These are phyloP conservation scores for Cinnamomum chago DNA, from an alignment of 164 flowering plant species.

Conservation along the genomic window DNA sequence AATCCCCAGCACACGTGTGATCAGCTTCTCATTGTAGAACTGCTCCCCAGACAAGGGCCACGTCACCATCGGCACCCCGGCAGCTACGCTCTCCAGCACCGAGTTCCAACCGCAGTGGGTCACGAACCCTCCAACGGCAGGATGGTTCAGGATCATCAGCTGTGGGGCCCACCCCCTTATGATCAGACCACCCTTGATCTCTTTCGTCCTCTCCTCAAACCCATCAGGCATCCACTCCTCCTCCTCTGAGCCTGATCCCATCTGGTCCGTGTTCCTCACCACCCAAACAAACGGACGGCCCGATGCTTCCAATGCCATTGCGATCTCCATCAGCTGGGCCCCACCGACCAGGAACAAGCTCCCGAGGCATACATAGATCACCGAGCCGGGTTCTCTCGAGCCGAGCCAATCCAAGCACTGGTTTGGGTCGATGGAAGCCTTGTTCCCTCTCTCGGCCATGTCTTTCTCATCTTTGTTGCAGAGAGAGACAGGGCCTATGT, in stretches of 20 bases:
- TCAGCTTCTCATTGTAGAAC: constrained; percentile 49
- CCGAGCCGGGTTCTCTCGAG: constrained; percentile 16
- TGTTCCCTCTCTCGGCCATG: constrained; percentile 25
- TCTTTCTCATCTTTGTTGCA: constrained; percentile 11
- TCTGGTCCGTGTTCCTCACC: not conserved
- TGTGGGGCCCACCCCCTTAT: constrained; percentile 76
- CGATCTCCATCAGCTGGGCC: constrained; percentile 43
- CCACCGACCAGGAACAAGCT: constrained; percentile 9
- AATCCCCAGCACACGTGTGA: constrained; percentile 33
- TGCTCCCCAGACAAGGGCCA: constrained; percentile 66
- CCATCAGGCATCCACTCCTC: constrained; percentile 6
- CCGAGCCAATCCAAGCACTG: constrained; percentile 26
- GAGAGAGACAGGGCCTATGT: constrained; percentile 31
- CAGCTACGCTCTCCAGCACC: constrained; percentile 38
- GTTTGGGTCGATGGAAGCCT: constrained; percentile 7
- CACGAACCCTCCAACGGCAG: constrained; percentile 46
- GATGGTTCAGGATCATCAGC: constrained; percentile 45
- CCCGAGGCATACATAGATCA: constrained; percentile 19
- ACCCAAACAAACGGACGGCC: constrained; percentile 13
- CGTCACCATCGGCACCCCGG: constrained; percentile 56
- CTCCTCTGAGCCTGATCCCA: not conserved
- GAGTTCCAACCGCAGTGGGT: constrained; percentile 80
- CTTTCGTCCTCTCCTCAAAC: constrained; percentile 15
- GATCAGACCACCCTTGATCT: constrained; percentile 47
- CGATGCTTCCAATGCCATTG: constrained; percentile 46